Evolutionary conservation across 208 protist genomes (phyloP).

Genomic region (Naegleria fowleri): DNA sequence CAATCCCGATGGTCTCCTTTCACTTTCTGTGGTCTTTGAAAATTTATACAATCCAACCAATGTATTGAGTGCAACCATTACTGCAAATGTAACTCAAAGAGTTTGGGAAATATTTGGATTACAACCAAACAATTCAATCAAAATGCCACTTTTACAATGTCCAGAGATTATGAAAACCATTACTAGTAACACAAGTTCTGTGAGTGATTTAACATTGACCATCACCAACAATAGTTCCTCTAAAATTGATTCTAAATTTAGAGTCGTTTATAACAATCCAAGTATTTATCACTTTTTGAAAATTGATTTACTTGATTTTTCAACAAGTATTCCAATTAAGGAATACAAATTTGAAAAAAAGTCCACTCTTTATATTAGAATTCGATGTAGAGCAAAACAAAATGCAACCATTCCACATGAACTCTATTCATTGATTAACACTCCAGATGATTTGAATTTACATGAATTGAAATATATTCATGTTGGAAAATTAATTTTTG

Average conservation of each 20-base stretch:
- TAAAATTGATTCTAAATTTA: conserved; percentile 8
- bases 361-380: neutral
- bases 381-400: neutral
- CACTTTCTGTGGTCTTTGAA: neutral
- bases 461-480: neutral
- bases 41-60: neutral
- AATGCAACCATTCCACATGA: neutral
- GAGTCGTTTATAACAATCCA: neutral
- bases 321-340: neutral
- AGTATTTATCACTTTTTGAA: conserved; percentile 13
- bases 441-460: neutral
- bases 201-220: neutral
- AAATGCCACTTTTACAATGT: neutral
- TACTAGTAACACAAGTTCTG: neutral
- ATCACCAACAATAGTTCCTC: neutral
- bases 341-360: conserved; percentile 6
- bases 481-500: neutral
- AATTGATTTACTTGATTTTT: neutral
- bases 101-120: neutral
- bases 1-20: neutral
- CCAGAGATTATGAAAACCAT: neutral
- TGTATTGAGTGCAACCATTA: neutral
- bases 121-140: neutral
- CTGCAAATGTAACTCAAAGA: neutral
- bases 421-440: neutral